Evolutionary conservation across 1,284 basidiomycete species (phyloP).

Genomic region (Irpex sp.): DNA sequence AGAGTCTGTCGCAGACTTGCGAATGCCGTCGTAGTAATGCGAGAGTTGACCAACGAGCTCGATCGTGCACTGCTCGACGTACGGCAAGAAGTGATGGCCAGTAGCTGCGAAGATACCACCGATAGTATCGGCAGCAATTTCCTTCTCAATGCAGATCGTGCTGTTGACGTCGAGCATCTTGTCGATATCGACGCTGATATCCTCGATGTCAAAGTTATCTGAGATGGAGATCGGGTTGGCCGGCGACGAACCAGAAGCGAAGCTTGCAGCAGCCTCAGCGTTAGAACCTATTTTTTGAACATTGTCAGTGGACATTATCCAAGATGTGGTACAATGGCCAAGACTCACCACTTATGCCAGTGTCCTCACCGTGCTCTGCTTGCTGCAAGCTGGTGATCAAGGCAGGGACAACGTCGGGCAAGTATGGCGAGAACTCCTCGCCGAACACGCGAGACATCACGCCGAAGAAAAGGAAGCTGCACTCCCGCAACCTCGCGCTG

Average conservation of each 20-base stretch:
- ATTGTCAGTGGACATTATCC: background rate
- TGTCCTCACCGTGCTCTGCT: constrained; percentile 75
- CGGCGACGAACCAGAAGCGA: constrained; percentile 72
- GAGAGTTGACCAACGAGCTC: constrained; percentile 82
- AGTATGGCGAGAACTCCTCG: constrained; percentile 89
- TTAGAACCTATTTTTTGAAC: constrained; percentile 37
- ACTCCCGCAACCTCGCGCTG: constrained; percentile 88
- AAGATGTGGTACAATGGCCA: background rate
- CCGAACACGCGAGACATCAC: constrained; percentile 97
- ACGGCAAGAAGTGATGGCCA: constrained; percentile 86
- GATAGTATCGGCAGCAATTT: constrained; percentile 96
- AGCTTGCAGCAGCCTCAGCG: constrained; percentile 48
- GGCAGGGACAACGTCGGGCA: constrained; percentile 84
- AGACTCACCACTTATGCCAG: background rate
- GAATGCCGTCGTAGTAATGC: constrained; percentile 98
- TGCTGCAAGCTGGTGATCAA: constrained; percentile 87
- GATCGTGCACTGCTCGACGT: constrained; percentile 74
- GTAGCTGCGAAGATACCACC: constrained; percentile 89
- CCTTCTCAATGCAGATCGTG: constrained; percentile 98
- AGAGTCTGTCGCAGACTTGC: constrained; percentile 90
- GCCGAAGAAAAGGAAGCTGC: constrained; percentile 98
- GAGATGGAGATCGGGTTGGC: constrained; percentile 65
- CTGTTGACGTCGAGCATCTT: constrained; percentile 91
- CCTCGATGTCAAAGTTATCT: constrained; percentile 77
- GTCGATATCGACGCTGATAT: constrained; percentile 79